phyloP scores from a whole-genome alignment of 2,329 filamentous ascomycete genomes.

The Pseudovirgaria hyperparasitica region DNA sequence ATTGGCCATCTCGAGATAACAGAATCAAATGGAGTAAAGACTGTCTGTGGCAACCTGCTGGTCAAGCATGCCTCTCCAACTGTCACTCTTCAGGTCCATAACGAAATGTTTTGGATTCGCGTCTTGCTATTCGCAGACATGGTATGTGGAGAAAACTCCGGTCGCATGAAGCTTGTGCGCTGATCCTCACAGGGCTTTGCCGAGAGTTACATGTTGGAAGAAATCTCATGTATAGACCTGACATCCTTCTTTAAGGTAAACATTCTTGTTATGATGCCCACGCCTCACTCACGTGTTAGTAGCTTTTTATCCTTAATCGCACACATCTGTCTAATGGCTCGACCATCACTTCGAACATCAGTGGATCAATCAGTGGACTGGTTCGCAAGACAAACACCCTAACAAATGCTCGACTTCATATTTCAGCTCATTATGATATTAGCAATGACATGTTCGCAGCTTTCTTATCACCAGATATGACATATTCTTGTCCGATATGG shows the following conservation, averaged over 20 bases:
- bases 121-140: slow-evolving; percentile 59
- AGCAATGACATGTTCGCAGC: slow-evolving; percentile 65
- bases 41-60: slow-evolving; percentile 29
- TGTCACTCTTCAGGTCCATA: slow-evolving; percentile 47
- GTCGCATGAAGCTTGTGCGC: slow-evolving; percentile 2
- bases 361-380: slow-evolving; percentile 44
- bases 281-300: slow-evolving; percentile 11
- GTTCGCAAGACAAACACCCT: slow-evolving; percentile 34
- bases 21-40: slow-evolving; percentile 30
- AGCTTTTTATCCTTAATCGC: slow-evolving; percentile 62
- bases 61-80: slow-evolving; percentile 28
- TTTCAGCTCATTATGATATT: slow-evolving; percentile 63
- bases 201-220: slow-evolving; percentile 60
- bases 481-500: slow-evolving; percentile 62
- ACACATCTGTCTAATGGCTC: slow-evolving; percentile 50
- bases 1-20: slow-evolving; percentile 32
- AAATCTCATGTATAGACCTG: slow-evolving; percentile 54
- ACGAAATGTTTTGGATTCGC: slow-evolving; percentile 58
- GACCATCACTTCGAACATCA: slow-evolving; percentile 48
- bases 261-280: background rate
- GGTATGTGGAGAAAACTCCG: slow-evolving; percentile 22
- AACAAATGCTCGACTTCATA: slow-evolving; percentile 45
- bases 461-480: slow-evolving; percentile 65
- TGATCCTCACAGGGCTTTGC: slow-evolving; percentile 43
- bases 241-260: slow-evolving; percentile 54